A percentile compares a stretch with the other conserved stretches of the same genome.
phyloP scores from a whole-genome alignment of 345 rosid species.

The Atalantia buxifolia region DNA sequence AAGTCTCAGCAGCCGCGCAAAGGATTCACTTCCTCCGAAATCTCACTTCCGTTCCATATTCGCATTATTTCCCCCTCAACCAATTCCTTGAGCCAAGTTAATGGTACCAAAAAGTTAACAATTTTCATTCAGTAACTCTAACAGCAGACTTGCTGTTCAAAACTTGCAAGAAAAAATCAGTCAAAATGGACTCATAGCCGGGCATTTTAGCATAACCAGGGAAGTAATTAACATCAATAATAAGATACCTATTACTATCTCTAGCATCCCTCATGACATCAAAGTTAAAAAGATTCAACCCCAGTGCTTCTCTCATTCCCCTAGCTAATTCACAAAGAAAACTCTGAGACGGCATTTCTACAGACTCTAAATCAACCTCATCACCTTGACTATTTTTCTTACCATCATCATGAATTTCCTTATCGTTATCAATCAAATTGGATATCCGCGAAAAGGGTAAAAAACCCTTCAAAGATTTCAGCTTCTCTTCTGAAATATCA shows the following conservation, averaged over 20 bases:
- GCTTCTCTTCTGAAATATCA: slow-evolving; percentile 49
- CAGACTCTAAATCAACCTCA: slow-evolving; percentile 33
- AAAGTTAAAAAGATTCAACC: slow-evolving; percentile 56
- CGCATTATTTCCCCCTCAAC: not conserved
- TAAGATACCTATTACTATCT: slow-evolving; percentile 42
- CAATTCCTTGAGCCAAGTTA: not conserved
- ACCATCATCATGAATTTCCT: slow-evolving; percentile 1
- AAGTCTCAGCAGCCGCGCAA: not conserved
- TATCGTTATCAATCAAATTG: slow-evolving; percentile 40
- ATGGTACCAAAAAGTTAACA: not conserved
- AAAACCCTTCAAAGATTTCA: slow-evolving; percentile 38
- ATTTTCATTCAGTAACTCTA: no score
- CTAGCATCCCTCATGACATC: slow-evolving; percentile 58
- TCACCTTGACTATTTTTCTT: no score
- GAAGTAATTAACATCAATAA: slow-evolving; percentile 68
- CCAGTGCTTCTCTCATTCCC: slow-evolving; percentile 47
- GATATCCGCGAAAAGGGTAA: slow-evolving; percentile 51
- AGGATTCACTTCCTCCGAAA: not conserved
- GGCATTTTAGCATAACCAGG: slow-evolving; percentile 74
- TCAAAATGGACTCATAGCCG: slow-evolving; percentile 44
- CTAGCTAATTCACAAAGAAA: slow-evolving; percentile 41
- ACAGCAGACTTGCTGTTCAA: not conserved
- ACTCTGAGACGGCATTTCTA: slow-evolving; percentile 47
- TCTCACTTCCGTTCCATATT: not conserved
- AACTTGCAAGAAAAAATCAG: slow-evolving; percentile 40